phyloP scores from a whole-genome alignment of 352 stramenopile species.

The Phytopythium helicoides region DNA sequence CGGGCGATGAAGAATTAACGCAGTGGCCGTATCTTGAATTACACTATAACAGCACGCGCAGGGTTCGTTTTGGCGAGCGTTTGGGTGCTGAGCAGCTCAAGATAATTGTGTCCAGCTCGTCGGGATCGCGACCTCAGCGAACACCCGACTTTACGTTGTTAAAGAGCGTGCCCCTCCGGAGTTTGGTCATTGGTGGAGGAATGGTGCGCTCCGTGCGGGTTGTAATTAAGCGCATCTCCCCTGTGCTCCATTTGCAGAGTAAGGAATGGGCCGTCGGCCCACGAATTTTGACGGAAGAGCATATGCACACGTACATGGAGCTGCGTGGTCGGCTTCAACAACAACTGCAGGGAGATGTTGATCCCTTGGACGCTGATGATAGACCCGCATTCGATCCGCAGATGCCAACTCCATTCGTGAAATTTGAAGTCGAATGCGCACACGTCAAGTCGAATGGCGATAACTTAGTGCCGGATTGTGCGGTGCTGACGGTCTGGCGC shows the following conservation, averaged over 20 bases:
- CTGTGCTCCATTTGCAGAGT: conserved; percentile 58
- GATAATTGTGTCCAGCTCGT: conserved; percentile 2
- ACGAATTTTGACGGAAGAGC: conserved; percentile 63
- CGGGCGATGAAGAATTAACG: conserved; percentile 33
- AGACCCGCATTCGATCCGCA: conserved; percentile 24
- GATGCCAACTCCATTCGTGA: conserved; percentile 58
- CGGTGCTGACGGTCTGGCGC: conserved; percentile 63
- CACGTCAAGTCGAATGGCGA: conserved; percentile 20
- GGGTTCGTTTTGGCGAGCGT: conserved; percentile 32
- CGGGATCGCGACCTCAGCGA: conserved; percentile 19
- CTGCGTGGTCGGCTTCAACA: conserved; percentile 33
- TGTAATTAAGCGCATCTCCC: conserved; percentile 47
- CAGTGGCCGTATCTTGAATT: conserved; percentile 63
- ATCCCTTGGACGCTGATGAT: conserved; percentile 5
- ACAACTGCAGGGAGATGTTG: conserved; percentile 10
- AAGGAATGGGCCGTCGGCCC: conserved; percentile 64
- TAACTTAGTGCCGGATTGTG: conserved; percentile 18
- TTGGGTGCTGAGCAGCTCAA: conserved; percentile 48
- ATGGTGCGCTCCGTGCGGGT: conserved; percentile 61
- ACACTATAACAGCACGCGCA: conserved; percentile 67
- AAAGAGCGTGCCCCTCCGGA: conserved; percentile 63
- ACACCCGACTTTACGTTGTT: conserved; percentile 42
- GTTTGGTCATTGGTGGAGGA: conserved; percentile 55
- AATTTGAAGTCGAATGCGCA: conserved; percentile 63
- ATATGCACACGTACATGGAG: conserved; percentile 47